Evolutionary conservation across 2,329 filamentous ascomycete species (phyloP).

Genomic region (Knoxdaviesia capensis): DNA sequence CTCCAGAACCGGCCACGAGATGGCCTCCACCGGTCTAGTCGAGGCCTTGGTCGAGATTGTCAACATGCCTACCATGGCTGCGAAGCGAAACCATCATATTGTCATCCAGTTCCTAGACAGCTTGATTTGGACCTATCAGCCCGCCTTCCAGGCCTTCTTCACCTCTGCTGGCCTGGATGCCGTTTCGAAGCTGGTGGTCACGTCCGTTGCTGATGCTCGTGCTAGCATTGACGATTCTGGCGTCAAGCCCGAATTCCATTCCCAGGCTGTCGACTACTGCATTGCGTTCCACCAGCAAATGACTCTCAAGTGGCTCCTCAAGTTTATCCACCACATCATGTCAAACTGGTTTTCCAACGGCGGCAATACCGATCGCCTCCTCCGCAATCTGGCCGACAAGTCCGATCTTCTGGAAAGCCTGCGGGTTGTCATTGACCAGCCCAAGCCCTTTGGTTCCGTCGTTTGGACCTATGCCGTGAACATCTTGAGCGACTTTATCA

Average conservation of each 20-base stretch:
- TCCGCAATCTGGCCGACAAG: conserved; percentile 89
- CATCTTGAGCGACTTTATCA: conserved; percentile 88
- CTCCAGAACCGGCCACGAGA: conserved; percentile 38
- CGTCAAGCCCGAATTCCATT: conserved; percentile 48
- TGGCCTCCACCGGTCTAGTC: conserved; percentile 77
- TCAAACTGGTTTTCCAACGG: conserved; percentile 46
- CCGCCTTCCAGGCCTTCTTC: conserved; percentile 69
- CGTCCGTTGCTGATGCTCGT: conserved; percentile 54
- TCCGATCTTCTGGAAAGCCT: conserved; percentile 64
- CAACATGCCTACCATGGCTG: conserved; percentile 59
- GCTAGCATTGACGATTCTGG: conserved; percentile 49
- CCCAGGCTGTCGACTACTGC: conserved; percentile 74
- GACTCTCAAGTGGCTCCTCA: conserved; percentile 81
- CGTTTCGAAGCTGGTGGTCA: conserved; percentile 71
- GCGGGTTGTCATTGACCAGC: conserved; percentile 62
- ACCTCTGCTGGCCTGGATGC: conserved; percentile 68
- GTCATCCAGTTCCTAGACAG: conserved; percentile 76
- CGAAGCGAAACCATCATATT: conserved; percentile 65
- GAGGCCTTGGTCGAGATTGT: conserved; percentile 81
- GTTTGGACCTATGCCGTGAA: conserved; percentile 92
- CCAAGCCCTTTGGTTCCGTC: conserved; percentile 64
- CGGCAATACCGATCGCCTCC: conserved; percentile 70
- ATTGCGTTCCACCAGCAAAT: conserved; percentile 89
- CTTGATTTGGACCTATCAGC: conserved; percentile 67
- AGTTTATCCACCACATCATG: conserved; percentile 94